A percentile compares a stretch with the other conserved stretches of the same genome.
phyloP scores from a whole-genome alignment of 129 eudicot species.

The Flaveria trinervia region DNA sequence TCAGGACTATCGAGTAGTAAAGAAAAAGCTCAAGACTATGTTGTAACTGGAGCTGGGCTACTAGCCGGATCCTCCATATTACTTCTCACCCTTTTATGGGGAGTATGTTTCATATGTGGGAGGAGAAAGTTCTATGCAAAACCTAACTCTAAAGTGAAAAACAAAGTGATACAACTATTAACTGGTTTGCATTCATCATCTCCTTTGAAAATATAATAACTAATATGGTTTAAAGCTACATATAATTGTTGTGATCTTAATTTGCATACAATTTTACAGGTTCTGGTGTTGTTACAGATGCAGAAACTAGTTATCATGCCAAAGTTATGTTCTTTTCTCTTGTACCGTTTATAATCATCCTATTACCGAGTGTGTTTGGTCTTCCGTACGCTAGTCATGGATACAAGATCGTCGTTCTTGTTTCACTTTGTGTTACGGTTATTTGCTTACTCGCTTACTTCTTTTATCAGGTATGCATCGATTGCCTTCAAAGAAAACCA shows the following conservation, averaged over 20 bases:
- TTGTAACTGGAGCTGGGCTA: slow-evolving; percentile 66
- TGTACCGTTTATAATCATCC: slow-evolving; percentile 56
- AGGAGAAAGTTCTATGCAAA: slow-evolving; percentile 34
- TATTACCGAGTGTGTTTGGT: slow-evolving; percentile 49
- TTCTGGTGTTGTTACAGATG: slow-evolving; percentile 61
- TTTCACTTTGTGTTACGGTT: slow-evolving; percentile 49
- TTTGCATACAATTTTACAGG: slow-evolving; percentile 40
- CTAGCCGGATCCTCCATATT: slow-evolving; percentile 71
- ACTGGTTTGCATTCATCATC: slow-evolving; percentile 41
- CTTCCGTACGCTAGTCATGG: slow-evolving; percentile 37
- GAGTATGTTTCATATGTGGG: slow-evolving; percentile 59
- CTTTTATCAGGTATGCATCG: slow-evolving; percentile 56
- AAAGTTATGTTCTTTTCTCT: slow-evolving; percentile 71
- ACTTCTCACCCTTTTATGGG: slow-evolving; percentile 68
- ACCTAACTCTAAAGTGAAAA: slow-evolving; percentile 29
- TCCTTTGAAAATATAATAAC: neutral
- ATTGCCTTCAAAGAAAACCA: neutral
- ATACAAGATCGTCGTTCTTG: slow-evolving; percentile 34
- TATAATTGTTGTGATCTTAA: neutral
- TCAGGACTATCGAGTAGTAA: slow-evolving; percentile 53
- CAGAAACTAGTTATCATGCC: slow-evolving; percentile 62
- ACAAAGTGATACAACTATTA: slow-evolving; percentile 19
- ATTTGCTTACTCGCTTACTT: slow-evolving; percentile 53
- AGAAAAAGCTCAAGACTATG: slow-evolving; percentile 60
- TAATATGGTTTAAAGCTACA: neutral